A percentile compares a stretch with the other conserved stretches of the same genome.
Evolutionary conservation across 2,329 filamentous ascomycete species (phyloP).

Genomic region (Raffaelea arxii): DNA sequence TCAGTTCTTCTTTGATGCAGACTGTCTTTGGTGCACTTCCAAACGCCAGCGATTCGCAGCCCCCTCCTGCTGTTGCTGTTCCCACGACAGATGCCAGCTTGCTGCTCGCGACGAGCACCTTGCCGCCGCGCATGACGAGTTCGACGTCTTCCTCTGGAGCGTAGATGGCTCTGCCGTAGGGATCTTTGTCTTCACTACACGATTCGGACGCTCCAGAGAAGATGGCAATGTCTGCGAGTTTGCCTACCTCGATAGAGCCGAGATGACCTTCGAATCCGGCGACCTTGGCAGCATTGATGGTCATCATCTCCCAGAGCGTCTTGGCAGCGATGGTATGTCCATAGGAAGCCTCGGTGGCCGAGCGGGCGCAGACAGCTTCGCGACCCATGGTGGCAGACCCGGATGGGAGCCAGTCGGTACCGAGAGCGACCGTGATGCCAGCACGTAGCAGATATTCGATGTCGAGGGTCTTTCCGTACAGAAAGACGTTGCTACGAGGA

Average conservation of each 20-base stretch:
- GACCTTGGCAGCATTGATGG: constrained; percentile 30
- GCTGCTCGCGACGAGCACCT: constrained; percentile 13
- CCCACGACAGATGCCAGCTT: constrained; percentile 1
- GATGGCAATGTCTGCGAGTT: constrained; percentile 31
- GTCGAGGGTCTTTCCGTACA: constrained; percentile 20
- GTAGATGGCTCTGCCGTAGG: constrained; percentile 17
- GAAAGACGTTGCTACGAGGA: constrained; percentile 18
- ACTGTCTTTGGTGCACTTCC: constrained; percentile 11
- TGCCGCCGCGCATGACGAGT: constrained; percentile 19
- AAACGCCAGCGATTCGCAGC: constrained; percentile 14
- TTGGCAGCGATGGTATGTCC: constrained; percentile 11
- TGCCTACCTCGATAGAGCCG: constrained; percentile 31
- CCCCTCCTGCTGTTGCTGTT: not conserved
- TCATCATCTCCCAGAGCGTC: constrained; percentile 26
- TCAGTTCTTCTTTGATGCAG: constrained; percentile 17
- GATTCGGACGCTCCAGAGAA: constrained; percentile 15
- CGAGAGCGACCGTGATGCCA: constrained; percentile 19
- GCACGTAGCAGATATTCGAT: constrained; percentile 16
- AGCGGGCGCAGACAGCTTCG: constrained; percentile 16
- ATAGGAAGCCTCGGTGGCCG: constrained; percentile 9
- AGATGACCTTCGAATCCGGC: constrained; percentile 26
- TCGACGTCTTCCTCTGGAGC: constrained; percentile 15
- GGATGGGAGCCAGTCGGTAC: constrained; percentile 20
- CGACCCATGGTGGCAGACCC: constrained; percentile 20
- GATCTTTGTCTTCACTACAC: not conserved